phyloP scores from a whole-genome alignment of 352 stramenopile genomes.

The Globisporangium nagaii region DNA sequence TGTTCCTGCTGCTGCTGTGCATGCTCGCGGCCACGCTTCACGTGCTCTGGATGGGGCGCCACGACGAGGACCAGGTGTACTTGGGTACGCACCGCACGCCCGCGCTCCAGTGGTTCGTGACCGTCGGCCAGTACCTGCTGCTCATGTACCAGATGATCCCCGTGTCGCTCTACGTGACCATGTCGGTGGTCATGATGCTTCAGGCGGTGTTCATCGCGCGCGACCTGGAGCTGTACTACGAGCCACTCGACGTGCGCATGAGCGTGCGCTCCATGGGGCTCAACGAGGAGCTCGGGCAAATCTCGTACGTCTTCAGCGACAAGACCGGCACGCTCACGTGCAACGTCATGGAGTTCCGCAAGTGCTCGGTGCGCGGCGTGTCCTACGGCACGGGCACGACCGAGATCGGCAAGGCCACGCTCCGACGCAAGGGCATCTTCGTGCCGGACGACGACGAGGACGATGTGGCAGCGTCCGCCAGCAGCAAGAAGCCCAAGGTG shows the following conservation, averaged over 20 bases:
- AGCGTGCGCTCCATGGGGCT: constrained; percentile 79
- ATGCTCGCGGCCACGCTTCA: constrained; percentile 46
- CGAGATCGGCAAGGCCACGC: constrained; percentile 62
- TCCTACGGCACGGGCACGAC: constrained; percentile 84
- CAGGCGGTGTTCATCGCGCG: constrained; percentile 93
- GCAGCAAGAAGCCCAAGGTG: too few species aligned
- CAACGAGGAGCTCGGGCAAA: constrained; percentile 90
- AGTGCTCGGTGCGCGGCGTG: constrained; percentile 82
- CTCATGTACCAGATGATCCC: constrained; percentile 97
- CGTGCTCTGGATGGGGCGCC: constrained; percentile 51
- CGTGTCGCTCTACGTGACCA: constrained; percentile 96
- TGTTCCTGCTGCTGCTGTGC: constrained; percentile 56
- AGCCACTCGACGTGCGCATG: constrained; percentile 84
- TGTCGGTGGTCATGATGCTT: constrained; percentile 94
- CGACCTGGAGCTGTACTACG: constrained; percentile 90
- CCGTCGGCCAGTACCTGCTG: constrained; percentile 91
- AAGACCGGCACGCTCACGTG: constrained; percentile 98
- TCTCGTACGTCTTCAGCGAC: constrained; percentile 98
- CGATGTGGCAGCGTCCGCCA: too few species aligned
- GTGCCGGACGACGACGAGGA: constrained; percentile 56
- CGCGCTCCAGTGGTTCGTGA: constrained; percentile 64
- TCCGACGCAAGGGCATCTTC: constrained; percentile 53
- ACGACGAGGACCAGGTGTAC: constrained; percentile 46
- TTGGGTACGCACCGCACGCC: constrained; percentile 36
- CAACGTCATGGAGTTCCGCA: constrained; percentile 97